These are phyloP conservation scores for Pleurotus salmoneostramineus DNA, from an alignment of 768 basidiomycete species.

Conservation along the genomic window DNA sequence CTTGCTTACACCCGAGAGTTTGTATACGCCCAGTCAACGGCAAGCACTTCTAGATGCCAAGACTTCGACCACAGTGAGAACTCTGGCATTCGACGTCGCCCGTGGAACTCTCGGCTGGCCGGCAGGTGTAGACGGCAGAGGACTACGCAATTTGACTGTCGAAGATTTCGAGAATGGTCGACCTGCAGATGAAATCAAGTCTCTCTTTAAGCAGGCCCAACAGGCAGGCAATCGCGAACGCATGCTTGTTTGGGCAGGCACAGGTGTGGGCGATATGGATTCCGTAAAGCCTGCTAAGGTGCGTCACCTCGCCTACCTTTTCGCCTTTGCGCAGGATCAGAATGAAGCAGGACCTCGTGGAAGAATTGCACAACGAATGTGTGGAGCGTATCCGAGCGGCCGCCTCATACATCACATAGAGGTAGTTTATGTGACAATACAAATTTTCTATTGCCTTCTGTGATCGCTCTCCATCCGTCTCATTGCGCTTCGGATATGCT, in stretches of 20 bases:
- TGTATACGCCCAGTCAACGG: constrained; percentile 53
- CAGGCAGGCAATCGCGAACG: constrained; percentile 42
- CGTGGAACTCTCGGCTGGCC: constrained; percentile 60
- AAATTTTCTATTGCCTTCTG: too few relatives aligned
- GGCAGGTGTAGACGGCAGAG: constrained; percentile 57
- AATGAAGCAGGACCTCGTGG: constrained; percentile 46
- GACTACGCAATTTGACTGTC: constrained; percentile 53
- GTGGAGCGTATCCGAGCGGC: constrained; percentile 26
- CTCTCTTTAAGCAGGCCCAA: constrained; percentile 41
- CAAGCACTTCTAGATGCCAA: constrained; percentile 44
- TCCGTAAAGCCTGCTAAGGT: constrained; percentile 37
- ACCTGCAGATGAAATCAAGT: constrained; percentile 35
- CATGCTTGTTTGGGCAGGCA: constrained; percentile 66
- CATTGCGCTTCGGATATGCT: too few relatives aligned
- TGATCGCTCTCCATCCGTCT: too few relatives aligned
- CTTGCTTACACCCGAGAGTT: constrained; percentile 60
- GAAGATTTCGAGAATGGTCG: constrained; percentile 51
- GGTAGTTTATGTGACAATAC: neutral
- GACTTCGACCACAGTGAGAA: constrained; percentile 45
- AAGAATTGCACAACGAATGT: constrained; percentile 48
- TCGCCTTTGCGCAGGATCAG: neutral
- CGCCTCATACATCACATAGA: constrained; percentile 12
- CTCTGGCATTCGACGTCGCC: constrained; percentile 60
- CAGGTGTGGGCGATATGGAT: constrained; percentile 56
- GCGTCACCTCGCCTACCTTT: neutral